phyloP scores from a whole-genome alignment of 108 stramenopile genomes.

The Skeletonema potamos region DNA sequence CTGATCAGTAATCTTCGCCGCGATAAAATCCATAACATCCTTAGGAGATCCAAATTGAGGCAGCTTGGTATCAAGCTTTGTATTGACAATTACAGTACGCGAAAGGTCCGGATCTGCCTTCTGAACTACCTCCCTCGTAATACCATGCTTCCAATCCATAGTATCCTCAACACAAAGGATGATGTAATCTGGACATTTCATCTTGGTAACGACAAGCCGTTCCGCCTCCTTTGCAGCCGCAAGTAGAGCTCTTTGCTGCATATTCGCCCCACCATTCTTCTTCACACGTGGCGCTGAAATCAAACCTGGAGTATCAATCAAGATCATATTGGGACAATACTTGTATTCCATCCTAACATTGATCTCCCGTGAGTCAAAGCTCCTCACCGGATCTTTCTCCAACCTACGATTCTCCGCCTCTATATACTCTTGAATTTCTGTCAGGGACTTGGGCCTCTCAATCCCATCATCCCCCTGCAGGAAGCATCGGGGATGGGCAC shows the following conservation, averaged over 20 bases:
- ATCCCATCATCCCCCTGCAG: slow-evolving; percentile 71
- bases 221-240: slow-evolving; percentile 86
- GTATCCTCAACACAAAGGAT: slow-evolving; percentile 95
- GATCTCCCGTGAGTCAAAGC: slow-evolving; percentile 90
- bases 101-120: slow-evolving; percentile 90
- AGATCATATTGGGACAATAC: slow-evolving; percentile 94
- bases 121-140: slow-evolving; percentile 74
- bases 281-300: slow-evolving; percentile 76
- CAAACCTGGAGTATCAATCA: slow-evolving; percentile 93
- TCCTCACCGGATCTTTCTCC: slow-evolving; percentile 84
- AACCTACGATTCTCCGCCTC: slow-evolving; percentile 87
- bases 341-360: slow-evolving; percentile 94
- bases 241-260: slow-evolving; percentile 76
- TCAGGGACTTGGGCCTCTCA: slow-evolving; percentile 59
- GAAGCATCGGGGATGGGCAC: slow-evolving; percentile 78
- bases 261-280: slow-evolving; percentile 53
- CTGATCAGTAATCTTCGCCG: slow-evolving; percentile 68
- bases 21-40: slow-evolving; percentile 83
- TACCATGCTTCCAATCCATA: slow-evolving; percentile 93
- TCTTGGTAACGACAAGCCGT: slow-evolving; percentile 83
- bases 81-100: slow-evolving; percentile 92
- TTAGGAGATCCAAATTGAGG: slow-evolving; percentile 86
- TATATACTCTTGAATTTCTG: slow-evolving; percentile 85
- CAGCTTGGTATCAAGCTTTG: slow-evolving; percentile 93
- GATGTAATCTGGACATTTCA: slow-evolving; percentile 87